Percentiles rank a stretch among this genome's conserved stretches.
These are phyloP conservation scores for Pythium utonaiense DNA, from an alignment of 352 stramenopile species.

Conservation along the genomic window DNA sequence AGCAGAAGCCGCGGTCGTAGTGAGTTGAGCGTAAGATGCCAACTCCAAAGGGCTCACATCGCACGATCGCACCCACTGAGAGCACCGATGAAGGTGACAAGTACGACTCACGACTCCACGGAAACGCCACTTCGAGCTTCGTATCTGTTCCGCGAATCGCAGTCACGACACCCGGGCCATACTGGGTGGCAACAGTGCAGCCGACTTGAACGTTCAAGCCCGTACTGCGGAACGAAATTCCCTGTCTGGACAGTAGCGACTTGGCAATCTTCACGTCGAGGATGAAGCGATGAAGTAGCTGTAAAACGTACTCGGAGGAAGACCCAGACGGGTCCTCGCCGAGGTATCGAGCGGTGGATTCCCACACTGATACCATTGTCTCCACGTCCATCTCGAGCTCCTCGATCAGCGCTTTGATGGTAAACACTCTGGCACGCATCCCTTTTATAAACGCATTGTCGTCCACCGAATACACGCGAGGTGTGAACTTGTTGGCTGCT, in stretches of 20 bases:
- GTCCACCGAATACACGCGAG: conserved; percentile 45
- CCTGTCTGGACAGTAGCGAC: conserved; percentile 52
- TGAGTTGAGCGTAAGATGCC: conserved; percentile 61
- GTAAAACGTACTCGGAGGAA: conserved; percentile 71
- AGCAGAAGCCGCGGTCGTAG: conserved; percentile 55
- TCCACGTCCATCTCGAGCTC: conserved; percentile 66
- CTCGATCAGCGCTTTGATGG: conserved; percentile 52
- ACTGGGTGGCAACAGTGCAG: conserved; percentile 59
- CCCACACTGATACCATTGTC: conserved; percentile 55
- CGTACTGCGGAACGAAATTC: conserved; percentile 35
- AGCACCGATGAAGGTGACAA: conserved; percentile 50
- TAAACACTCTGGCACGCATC: conserved; percentile 45
- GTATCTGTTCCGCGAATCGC: conserved; percentile 46
- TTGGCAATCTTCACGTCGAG: conserved; percentile 77
- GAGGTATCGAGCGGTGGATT: conserved; percentile 61
- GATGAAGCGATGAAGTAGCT: conserved; percentile 65
- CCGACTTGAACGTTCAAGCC: conserved; percentile 34
- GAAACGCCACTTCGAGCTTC: conserved; percentile 64
- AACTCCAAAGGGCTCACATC: conserved; percentile 45
- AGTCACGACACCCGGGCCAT: conserved; percentile 57
- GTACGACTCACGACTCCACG: conserved; percentile 62
- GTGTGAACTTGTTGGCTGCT: conserved; percentile 18
- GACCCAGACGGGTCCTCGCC: conserved; percentile 52
- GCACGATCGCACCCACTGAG: conserved; percentile 40
- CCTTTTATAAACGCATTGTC: conserved; percentile 49